Evolutionary conservation across 2,329 filamentous ascomycete species (phyloP).

Genomic region (Orbilia oligospora): DNA sequence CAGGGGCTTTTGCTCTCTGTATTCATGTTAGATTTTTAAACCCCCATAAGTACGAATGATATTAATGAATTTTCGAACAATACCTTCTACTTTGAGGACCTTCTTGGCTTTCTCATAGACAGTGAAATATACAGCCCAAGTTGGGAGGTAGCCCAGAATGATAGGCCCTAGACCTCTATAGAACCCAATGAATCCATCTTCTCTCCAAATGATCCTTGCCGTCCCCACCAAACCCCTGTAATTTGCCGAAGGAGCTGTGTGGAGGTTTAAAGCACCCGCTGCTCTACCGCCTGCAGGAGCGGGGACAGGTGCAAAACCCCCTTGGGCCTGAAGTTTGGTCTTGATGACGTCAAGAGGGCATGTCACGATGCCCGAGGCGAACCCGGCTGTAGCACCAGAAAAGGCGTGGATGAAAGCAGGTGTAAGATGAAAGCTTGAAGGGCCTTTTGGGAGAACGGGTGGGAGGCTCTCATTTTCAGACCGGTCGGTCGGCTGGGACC

Average conservation of each 20-base stretch:
- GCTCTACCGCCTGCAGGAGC: slow-evolving; percentile 60
- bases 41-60: background rate
- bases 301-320: slow-evolving; percentile 74
- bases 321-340: slow-evolving; percentile 96
- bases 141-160: slow-evolving; percentile 93
- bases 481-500: slow-evolving; percentile 23
- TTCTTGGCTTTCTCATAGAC: slow-evolving; percentile 92
- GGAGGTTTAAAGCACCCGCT: slow-evolving; percentile 53
- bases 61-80: background rate
- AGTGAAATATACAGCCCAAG: slow-evolving; percentile 98
- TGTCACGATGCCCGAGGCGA: slow-evolving; percentile 93
- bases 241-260: slow-evolving; percentile 70
- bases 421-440: slow-evolving; percentile 68
- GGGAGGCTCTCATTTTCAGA: slow-evolving; percentile 14
- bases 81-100: slow-evolving; percentile 69
- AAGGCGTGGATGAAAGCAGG: slow-evolving; percentile 80
- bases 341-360: slow-evolving; percentile 99
- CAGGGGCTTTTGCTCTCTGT: slow-evolving; percentile 62
- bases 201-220: slow-evolving; percentile 83
- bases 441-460: slow-evolving; percentile 35
- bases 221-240: slow-evolving; percentile 93
- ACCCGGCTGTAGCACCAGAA: slow-evolving; percentile 88
- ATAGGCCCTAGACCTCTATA: slow-evolving; percentile 95
- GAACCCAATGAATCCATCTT: slow-evolving; percentile 90
- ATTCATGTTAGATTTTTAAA: background rate